Conservation (phyloP, 1,139 yeast species). For the Debaryomycetaceae sp. region DNA sequence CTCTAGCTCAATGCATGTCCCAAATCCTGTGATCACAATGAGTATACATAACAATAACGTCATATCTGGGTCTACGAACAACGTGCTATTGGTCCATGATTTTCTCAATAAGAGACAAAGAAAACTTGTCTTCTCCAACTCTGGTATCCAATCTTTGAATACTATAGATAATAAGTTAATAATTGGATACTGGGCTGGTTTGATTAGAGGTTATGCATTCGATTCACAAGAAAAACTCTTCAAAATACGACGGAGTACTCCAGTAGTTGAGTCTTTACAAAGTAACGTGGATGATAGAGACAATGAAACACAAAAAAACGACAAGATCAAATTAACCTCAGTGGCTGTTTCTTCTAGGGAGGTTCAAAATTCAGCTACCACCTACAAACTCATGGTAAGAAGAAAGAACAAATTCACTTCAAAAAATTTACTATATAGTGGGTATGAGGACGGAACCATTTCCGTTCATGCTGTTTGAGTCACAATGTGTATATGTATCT, state of each 20-base stretch:
- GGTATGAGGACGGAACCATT: constrained; percentile 41
- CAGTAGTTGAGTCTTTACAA: constrained; percentile 5
- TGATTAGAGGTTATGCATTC: constrained; percentile 20
- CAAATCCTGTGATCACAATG: constrained; percentile 50
- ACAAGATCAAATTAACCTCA: constrained; percentile 9
- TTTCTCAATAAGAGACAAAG: neutral
- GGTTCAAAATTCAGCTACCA: constrained; percentile 1
- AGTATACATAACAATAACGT: constrained; percentile 14
- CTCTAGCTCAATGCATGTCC: constrained; percentile 32
- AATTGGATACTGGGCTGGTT: constrained; percentile 43
- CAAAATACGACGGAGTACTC: constrained; percentile 1
- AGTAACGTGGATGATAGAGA: constrained; percentile 5
- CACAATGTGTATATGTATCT: neutral
- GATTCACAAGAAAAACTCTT: constrained; percentile 5
- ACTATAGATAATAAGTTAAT: constrained; percentile 8
- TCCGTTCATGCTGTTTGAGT: constrained; percentile 13
- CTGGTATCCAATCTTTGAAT: constrained; percentile 20
- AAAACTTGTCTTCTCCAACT: constrained; percentile 12
- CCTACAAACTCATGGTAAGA: constrained; percentile 16
- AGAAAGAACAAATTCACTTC: constrained; percentile 8
- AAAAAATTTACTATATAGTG: constrained; percentile 22
- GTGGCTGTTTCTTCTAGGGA: neutral
- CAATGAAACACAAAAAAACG: constrained; percentile 11
- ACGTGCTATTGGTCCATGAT: constrained; percentile 27
- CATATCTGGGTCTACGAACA: constrained; percentile 43